phyloP scores from a whole-genome alignment of 164 flowering plant genomes.

The Umbellularia californica region DNA sequence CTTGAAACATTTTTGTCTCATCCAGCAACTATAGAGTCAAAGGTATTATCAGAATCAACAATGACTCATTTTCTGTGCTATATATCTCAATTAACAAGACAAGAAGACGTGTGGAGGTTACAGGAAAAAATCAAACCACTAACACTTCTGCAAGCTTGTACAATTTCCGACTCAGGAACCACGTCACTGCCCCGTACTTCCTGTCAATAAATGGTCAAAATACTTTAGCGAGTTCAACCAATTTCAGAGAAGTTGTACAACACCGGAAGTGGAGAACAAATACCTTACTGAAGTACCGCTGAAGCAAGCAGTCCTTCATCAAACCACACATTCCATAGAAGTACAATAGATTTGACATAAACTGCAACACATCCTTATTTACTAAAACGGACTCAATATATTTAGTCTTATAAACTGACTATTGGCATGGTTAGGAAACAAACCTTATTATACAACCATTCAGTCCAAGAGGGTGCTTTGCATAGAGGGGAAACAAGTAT shows the following conservation, averaged over 20 bases:
- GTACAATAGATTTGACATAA: constrained; percentile 75
- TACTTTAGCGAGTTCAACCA: neutral
- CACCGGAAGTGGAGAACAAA: neutral
- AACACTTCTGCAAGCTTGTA: constrained; percentile 82
- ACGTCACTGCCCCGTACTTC: constrained; percentile 68
- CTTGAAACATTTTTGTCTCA: constrained; percentile 64
- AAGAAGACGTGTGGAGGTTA: neutral
- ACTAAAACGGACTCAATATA: neutral
- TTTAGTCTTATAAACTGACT: neutral
- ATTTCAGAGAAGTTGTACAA: neutral
- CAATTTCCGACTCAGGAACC: constrained; percentile 76
- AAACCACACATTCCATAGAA: constrained; percentile 86
- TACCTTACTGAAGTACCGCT: constrained; percentile 91
- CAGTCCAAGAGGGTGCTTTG: constrained; percentile 69
- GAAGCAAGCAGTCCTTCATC: constrained; percentile 68
- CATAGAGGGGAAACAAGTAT: constrained; percentile 73
- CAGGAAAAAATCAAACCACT: constrained; percentile 18
- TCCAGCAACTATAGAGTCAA: constrained; percentile 55
- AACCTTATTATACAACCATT: constrained; percentile 74
- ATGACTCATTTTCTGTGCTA: neutral
- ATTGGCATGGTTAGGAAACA: neutral
- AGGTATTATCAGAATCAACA: constrained; percentile 5
- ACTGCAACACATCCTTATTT: constrained; percentile 34
- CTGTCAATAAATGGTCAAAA: constrained; percentile 28
- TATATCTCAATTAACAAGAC: neutral